These are phyloP conservation scores for Cyberlindnera xylosilytica DNA, from an alignment of 805 yeast genomes.

Conservation along the genomic window DNA sequence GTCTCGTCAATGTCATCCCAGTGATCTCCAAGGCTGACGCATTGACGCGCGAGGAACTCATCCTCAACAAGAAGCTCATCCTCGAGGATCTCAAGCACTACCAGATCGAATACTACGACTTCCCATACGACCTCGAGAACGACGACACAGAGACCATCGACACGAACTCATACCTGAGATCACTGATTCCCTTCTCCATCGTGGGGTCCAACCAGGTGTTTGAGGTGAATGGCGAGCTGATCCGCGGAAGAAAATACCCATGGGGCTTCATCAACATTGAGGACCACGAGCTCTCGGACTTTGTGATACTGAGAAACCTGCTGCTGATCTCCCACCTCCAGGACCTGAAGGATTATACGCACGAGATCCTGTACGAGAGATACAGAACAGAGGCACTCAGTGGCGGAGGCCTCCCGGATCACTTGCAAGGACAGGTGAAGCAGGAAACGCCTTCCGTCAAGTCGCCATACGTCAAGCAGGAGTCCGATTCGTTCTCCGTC, in stretches of 20 bases:
- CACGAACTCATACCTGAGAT: constrained; percentile 61
- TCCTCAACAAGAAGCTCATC: constrained; percentile 68
- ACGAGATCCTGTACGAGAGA: constrained; percentile 80
- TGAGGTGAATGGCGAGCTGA: constrained; percentile 39
- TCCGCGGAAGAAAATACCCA: constrained; percentile 54
- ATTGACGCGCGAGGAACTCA: constrained; percentile 73
- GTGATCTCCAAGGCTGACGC: constrained; percentile 85
- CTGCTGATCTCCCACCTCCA: constrained; percentile 79
- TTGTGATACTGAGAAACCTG: constrained; percentile 74
- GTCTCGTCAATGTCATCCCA: constrained; percentile 82
- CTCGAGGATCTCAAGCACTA: constrained; percentile 72
- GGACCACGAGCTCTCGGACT: constrained; percentile 75
- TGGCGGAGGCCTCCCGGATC: constrained; percentile 41
- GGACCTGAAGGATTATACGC: constrained; percentile 86
- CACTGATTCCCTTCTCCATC: constrained; percentile 62
- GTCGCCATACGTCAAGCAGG: constrained; percentile 28
- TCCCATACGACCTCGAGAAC: constrained; percentile 57
- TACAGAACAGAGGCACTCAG: constrained; percentile 86
- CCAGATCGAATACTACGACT: constrained; percentile 69
- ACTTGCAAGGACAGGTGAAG: constrained; percentile 30
- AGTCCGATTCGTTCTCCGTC: constrained; percentile 15
- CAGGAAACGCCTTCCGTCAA: constrained; percentile 12
- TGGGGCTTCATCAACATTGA: constrained; percentile 62
- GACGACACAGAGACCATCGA: constrained; percentile 62
- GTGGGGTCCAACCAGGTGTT: constrained; percentile 67